These are phyloP conservation scores for Skeletonema costatum DNA, from an alignment of 108 stramenopile species.

Conservation along the genomic window DNA sequence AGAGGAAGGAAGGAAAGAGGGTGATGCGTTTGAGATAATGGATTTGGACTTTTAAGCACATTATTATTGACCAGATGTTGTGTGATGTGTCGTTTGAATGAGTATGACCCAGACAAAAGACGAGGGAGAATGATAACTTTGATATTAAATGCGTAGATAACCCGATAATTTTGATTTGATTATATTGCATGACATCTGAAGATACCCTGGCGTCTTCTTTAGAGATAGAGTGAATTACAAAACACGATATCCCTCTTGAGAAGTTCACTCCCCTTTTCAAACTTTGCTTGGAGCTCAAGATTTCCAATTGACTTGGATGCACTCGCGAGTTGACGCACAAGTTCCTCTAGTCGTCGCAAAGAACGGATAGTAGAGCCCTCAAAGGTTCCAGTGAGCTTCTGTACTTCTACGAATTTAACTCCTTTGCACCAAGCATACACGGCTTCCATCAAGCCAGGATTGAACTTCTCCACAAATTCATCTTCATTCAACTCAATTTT, in stretches of 20 bases:
- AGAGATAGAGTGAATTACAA: conserved; percentile 93
- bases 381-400: conserved; percentile 94
- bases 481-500: conserved; percentile 91
- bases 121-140: background rate
- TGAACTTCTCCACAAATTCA: conserved; percentile 87
- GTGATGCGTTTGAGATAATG: conserved; percentile 30
- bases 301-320: conserved; percentile 96
- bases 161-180: background rate
- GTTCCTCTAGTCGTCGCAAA: conserved; percentile 95
- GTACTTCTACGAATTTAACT: conserved; percentile 95
- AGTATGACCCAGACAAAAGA: background rate
- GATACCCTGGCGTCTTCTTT: background rate
- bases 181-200: background rate
- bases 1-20: background rate
- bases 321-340: conserved; percentile 94
- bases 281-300: conserved; percentile 90
- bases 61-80: background rate
- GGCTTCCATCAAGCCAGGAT: conserved; percentile 97
- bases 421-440: conserved; percentile 98
- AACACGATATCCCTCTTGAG: conserved; percentile 99
- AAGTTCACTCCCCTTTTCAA: conserved; percentile 91
- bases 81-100: background rate
- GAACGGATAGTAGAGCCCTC: conserved; percentile 98
- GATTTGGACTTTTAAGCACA: conserved; percentile 34
- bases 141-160: background rate